A percentile compares a stretch with the other conserved stretches of the same genome.
phyloP scores from a whole-genome alignment of 495 filamentous ascomycete species.

The Lindgomyces ingoldianus region DNA sequence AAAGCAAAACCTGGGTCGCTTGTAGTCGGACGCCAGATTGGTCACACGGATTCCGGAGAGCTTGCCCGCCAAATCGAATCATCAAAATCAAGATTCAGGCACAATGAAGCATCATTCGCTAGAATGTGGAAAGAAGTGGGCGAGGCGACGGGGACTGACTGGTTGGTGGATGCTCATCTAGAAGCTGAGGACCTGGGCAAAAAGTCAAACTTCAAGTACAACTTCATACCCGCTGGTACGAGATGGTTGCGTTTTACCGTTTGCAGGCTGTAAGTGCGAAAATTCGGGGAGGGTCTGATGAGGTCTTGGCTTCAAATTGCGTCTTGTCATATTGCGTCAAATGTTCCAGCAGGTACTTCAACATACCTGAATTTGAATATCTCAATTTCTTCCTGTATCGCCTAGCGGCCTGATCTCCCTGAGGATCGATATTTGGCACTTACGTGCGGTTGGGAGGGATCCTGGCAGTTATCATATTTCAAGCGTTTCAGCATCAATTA shows the following conservation, averaged over 20 bases:
- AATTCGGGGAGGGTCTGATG: too few species aligned
- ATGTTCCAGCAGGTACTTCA: too few species aligned
- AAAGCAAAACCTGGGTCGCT: slow-evolving; percentile 23
- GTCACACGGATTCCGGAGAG: slow-evolving; percentile 4
- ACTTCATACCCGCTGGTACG: not conserved
- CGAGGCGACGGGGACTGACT: slow-evolving; percentile 17
- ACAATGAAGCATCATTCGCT: slow-evolving; percentile 25
- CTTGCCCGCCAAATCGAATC: not conserved
- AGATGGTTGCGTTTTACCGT: slow-evolving; percentile 17
- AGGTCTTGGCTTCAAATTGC: not conserved
- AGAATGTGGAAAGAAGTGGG: slow-evolving; percentile 31
- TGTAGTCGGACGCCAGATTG: slow-evolving; percentile 31
- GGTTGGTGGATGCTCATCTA: slow-evolving; percentile 22
- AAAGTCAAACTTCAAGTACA: slow-evolving; percentile 19
- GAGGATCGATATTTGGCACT: too few species aligned
- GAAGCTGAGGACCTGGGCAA: slow-evolving; percentile 26
- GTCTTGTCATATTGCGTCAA: not conserved
- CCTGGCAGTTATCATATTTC: too few species aligned
- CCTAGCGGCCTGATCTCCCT: too few species aligned
- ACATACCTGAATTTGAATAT: too few species aligned
- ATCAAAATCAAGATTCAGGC: slow-evolving; percentile 8
- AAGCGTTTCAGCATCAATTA: too few species aligned
- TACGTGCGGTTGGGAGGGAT: too few species aligned
- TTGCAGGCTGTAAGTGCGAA: not conserved
- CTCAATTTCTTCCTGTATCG: too few species aligned